These are phyloP conservation scores for Dryas octopetala DNA, from an alignment of 306 rosid genomes.

Conservation along the genomic window DNA sequence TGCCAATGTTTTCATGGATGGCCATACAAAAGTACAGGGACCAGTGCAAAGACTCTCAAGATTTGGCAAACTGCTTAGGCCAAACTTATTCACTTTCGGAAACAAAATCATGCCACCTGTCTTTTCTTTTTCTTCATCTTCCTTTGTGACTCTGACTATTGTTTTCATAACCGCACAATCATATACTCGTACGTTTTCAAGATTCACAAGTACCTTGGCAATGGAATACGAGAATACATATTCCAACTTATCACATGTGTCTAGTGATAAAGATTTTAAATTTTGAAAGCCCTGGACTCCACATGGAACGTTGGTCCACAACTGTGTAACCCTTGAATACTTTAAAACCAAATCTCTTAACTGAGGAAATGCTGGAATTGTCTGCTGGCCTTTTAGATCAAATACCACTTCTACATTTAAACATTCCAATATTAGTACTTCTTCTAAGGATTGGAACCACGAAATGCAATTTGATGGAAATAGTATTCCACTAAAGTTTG, in stretches of 20 bases:
- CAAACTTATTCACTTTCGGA: neutral
- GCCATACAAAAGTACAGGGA: neutral
- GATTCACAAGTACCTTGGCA: neutral
- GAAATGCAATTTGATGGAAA: too few relatives aligned
- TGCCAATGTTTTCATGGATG: neutral
- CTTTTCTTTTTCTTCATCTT: neutral
- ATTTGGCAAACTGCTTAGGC: rapidly evolving
- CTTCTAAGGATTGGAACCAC: too few relatives aligned
- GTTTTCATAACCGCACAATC: rapidly evolving
- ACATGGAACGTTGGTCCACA: neutral
- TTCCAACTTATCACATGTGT: rapidly evolving
- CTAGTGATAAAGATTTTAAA: neutral
- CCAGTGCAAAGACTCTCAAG: neutral
- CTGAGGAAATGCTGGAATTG: too few relatives aligned
- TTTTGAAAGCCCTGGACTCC: neutral
- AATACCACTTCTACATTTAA: too few relatives aligned
- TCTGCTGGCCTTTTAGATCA: too few relatives aligned
- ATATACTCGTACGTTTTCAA: rapidly evolving
- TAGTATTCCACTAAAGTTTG: too few relatives aligned
- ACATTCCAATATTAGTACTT: too few relatives aligned
- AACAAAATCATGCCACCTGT: neutral
- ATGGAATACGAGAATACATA: neutral
- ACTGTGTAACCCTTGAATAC: neutral
- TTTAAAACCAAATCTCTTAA: too few relatives aligned
- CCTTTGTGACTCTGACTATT: neutral